These are phyloP conservation scores for Ceratocystiopsis minuta DNA, from an alignment of 2,329 filamentous ascomycete species.

Conservation along the genomic window DNA sequence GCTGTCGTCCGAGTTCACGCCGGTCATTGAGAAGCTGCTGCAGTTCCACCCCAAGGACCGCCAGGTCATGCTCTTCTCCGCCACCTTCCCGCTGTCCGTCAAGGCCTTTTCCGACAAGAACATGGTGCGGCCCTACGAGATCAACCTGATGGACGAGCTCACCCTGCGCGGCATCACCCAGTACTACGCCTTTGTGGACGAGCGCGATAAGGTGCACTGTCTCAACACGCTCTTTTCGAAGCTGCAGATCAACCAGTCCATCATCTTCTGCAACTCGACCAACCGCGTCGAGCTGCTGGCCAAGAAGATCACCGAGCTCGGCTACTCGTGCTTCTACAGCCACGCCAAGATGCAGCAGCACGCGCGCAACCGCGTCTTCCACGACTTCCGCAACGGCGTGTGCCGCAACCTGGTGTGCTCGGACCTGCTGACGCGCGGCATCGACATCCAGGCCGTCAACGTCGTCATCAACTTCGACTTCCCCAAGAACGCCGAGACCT, in stretches of 20 bases:
- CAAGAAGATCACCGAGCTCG: conserved; percentile 98
- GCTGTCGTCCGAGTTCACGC: conserved; percentile 88
- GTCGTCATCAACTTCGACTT: conserved; percentile 99
- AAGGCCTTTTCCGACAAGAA: conserved; percentile 98
- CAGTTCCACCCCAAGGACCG: conserved; percentile 93
- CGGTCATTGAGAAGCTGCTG: conserved; percentile 88
- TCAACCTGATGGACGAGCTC: conserved; percentile 98
- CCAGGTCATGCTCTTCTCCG: conserved; percentile 98
- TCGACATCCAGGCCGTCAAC: conserved; percentile 98
- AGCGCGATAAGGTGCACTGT: conserved; percentile 98
- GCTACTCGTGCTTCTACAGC: conserved; percentile 98
- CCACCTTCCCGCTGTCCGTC: conserved; percentile 91
- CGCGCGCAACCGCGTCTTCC: conserved; percentile 93
- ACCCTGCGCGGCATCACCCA: conserved; percentile 96
- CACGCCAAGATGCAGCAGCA: conserved; percentile 97
- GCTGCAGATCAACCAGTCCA: conserved; percentile 98
- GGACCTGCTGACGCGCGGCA: conserved; percentile 91
- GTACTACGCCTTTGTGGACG: conserved; percentile 97
- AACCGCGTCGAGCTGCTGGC: conserved; percentile 93
- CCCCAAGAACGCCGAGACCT: conserved; percentile 97
- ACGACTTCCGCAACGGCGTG: conserved; percentile 95
- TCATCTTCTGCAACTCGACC: conserved; percentile 99
- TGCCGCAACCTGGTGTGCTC: conserved; percentile 98
- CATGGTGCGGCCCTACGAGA: conserved; percentile 91
- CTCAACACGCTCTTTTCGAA: conserved; percentile 98